A percentile compares a stretch with the other conserved stretches of the same genome.
These are phyloP conservation scores for Bothriochloa decipiens DNA, from an alignment of 176 grass and related monocot species.

Conservation along the genomic window DNA sequence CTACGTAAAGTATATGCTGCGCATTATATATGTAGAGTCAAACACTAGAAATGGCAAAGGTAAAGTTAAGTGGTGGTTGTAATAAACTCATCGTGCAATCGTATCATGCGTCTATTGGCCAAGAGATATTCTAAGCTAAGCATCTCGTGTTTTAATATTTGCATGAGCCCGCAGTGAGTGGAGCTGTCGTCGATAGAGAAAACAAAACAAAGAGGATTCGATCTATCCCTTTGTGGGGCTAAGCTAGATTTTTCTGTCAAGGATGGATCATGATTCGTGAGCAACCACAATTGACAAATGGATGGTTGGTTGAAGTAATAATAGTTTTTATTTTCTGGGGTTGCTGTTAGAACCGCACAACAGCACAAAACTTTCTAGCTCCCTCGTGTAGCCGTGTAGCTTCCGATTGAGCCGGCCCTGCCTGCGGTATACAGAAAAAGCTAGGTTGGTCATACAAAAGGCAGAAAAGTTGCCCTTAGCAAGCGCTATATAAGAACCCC, in stretches of 20 bases:
- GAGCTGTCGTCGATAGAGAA: background rate
- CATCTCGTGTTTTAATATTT: conserved; percentile 17
- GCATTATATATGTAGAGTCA: conserved; percentile 33
- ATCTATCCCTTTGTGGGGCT: background rate
- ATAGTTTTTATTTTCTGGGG: background rate
- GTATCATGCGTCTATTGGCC: background rate
- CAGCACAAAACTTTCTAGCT: background rate
- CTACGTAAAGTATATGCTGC: background rate
- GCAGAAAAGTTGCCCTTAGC: too few species aligned
- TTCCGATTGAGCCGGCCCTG: too few species aligned
- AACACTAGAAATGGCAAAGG: conserved; percentile 29
- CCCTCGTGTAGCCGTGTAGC: too few species aligned
- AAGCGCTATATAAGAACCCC: background rate
- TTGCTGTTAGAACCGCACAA: background rate
- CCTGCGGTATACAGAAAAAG: too few species aligned
- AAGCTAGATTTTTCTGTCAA: conserved; percentile 45
- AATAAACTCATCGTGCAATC: background rate
- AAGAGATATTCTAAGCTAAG: conserved; percentile 42
- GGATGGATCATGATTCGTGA: conserved; percentile 42
- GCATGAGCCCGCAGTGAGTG: background rate
- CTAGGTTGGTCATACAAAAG: too few species aligned
- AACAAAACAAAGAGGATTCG: background rate
- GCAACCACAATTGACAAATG: conserved; percentile 6
- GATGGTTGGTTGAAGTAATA: background rate
- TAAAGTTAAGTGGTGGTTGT: conserved; percentile 12